Conservation (phyloP, 2,329 filamentous ascomycete species). For the Trichothecium sympodiale region DNA sequence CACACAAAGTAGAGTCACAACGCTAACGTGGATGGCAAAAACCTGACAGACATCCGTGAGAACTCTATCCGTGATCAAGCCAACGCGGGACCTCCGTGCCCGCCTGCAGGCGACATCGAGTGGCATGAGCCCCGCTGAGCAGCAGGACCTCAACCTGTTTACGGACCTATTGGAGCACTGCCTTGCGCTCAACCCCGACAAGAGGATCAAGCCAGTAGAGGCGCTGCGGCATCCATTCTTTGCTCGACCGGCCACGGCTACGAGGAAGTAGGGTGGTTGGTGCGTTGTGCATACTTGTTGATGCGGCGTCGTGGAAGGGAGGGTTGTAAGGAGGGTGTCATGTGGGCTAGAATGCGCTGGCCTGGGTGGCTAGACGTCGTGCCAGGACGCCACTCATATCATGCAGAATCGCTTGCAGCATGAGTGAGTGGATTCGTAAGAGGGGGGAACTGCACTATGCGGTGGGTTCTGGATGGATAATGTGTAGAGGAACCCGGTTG, state of each 20-base stretch:
- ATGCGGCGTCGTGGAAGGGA: too few relatives aligned
- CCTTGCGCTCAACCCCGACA: slow-evolving; percentile 81
- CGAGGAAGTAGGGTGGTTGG: not conserved
- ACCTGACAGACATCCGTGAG: slow-evolving; percentile 49
- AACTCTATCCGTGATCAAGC: slow-evolving; percentile 59
- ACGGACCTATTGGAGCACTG: slow-evolving; percentile 82
- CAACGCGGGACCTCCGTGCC: slow-evolving; percentile 70
- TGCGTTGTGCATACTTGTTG: too few relatives aligned
- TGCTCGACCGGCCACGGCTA: slow-evolving; percentile 18
- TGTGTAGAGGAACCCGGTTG: too few relatives aligned
- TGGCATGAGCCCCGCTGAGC: slow-evolving; percentile 62
- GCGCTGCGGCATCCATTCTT: slow-evolving; percentile 89
- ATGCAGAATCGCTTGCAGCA: too few relatives aligned
- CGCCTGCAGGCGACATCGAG: slow-evolving; percentile 64
- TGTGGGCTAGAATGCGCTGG: too few relatives aligned
- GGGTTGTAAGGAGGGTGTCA: too few relatives aligned
- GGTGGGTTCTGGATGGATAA: too few relatives aligned
- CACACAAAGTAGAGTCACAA: too few relatives aligned
- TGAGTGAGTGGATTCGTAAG: too few relatives aligned
- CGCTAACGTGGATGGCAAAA: not conserved
- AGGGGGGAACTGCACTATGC: too few relatives aligned
- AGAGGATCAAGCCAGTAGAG: slow-evolving; percentile 76
- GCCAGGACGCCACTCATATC: too few relatives aligned
- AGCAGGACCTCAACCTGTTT: slow-evolving; percentile 71
- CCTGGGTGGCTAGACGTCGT: too few relatives aligned